Evolutionary conservation across 1,284 basidiomycete species (phyloP), one percentile per base, ranked within the genome.

Genomic region (Leccinum subrobustum): DNA sequence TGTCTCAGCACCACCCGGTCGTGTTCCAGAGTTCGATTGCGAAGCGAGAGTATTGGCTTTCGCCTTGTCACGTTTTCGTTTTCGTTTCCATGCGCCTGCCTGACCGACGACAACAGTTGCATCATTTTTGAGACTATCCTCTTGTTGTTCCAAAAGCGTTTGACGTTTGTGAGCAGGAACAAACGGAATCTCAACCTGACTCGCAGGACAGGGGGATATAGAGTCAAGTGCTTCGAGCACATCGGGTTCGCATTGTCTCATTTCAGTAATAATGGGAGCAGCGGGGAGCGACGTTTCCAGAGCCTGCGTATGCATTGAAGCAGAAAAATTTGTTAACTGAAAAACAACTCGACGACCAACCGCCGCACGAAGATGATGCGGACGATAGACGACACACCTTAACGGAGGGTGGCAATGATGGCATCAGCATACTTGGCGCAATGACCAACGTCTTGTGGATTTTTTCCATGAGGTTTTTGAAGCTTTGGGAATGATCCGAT

Each of bases 21-120:
- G 60, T n/a, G 57, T 14, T 31, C 31, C 53, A 35, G 54, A 50
- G 33, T 60, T 65, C 8, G 31, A 56, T 55, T 52, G 59, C 33
- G 39, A 47, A 3, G 23, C 37, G 23, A 9, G 44, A 12, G 33
- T 4, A 11, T 25, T 37, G 35, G 57, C 58, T 52, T 50, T 70
- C n/a, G 57, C 48, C 56, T 58, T 73, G 53, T 66, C 65, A 35
- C 67, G 62, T 60, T 72, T 75, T 57, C 86, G 80, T 70, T 88
- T 88, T 52, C 84, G 79, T 70, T 89, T 89, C 75, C 82, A 85
- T 66, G 81, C 77, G 56, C 79, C 77, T 37, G 78, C 75, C 68
- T 86, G 85, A 4, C 88, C 89, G 18, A 92, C 89, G 7, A 88
- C 79, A 4, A 93, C 82, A 60, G 93, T 86, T 1, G 85, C 79